phyloP scores from a whole-genome alignment of 75 land plant species.

The Chamaecyparis obtusa region DNA sequence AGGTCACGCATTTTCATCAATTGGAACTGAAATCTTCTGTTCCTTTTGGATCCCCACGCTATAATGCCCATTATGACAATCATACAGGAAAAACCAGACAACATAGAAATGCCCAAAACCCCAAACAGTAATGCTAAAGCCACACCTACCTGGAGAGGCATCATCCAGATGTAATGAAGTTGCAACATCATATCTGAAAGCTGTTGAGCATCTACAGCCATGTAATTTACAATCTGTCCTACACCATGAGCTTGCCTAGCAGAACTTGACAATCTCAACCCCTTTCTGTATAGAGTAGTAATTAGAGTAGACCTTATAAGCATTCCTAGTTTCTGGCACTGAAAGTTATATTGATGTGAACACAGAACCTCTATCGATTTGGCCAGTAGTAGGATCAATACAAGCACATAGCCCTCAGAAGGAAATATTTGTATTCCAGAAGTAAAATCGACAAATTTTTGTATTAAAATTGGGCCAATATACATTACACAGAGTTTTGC shows the following conservation, averaged over 20 bases:
- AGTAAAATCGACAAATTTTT: conserved; percentile 68
- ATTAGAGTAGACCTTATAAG: conserved; percentile 72
- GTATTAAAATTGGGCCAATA: conserved; percentile 81
- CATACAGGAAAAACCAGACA: conserved; percentile 50
- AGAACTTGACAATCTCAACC: conserved; percentile 74
- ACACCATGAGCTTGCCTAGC: conserved; percentile 84
- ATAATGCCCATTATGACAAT: conserved; percentile 38
- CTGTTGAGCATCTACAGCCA: conserved; percentile 96
- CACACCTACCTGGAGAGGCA: conserved; percentile 69
- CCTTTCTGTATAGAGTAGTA: conserved; percentile 76
- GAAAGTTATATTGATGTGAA: conserved; percentile 84
- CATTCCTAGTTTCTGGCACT: conserved; percentile 77
- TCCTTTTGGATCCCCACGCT: conserved; percentile 32
- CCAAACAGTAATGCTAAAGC: conserved; percentile 65
- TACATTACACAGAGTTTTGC: conserved; percentile 80
- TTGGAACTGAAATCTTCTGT: conserved; percentile 39
- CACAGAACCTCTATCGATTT: conserved; percentile 70
- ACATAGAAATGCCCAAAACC: conserved; percentile 58
- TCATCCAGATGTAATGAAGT: conserved; percentile 82
- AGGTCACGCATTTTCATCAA: conserved; percentile 71
- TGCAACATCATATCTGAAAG: conserved; percentile 88
- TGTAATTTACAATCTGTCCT: conserved; percentile 94
- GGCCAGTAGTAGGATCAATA: conserved; percentile 59
- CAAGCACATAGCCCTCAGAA: conserved; percentile 75
- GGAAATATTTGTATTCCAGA: conserved; percentile 43